Base-by-base conservation (phyloP, 2,329 filamentous ascomycete species). In the Cercospora sp. region DNA sequence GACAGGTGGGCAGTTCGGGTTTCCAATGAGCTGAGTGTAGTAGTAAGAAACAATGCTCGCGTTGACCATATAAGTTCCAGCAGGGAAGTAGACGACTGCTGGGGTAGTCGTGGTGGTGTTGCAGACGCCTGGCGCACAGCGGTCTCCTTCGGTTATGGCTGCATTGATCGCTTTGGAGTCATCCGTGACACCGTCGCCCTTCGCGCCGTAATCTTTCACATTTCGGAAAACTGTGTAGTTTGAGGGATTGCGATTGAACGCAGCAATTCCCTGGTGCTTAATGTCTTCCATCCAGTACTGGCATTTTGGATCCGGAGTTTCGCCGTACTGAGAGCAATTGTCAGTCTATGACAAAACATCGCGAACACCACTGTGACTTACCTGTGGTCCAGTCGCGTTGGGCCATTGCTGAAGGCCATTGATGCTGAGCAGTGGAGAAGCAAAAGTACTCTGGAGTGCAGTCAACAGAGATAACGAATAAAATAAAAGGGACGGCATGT, bases 231-330 rank as follows among this genome's bases (percentile, higher is more conserved):
- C 36, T 8, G 36, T 42, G 7, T 42, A 42, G 16, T 42, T 42
- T 16, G 36, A n/a, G 3, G 36, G 36, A 1, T 42, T 42, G 36
- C 36, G 36, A 9, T 84, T 83, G 77, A 84, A 85, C 2, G 84
- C 78, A 0, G 83, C 80, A n/a, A 82, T 75, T 63, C 84, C 84
- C 65, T 83, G 81, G 69, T 85, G 84, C 16, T 75, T 73, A 64
- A 85, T 78, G n/a, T 80, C 77, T 31, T 83, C 83, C 77, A 85
- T 72, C 79, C 79, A 80, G 70, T 77, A 80, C 40, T 73, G 74
- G 28, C 62, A 60, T 33, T 5, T n/a, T 28, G 28, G 12, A 20
- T 60, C 30, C 33, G 26, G 16, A 20, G 30, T 31, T 16, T 40
- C 30, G 28, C 18, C 57, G 18, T 60, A 20, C 57, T 60, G 10